A percentile compares a stretch with the other conserved stretches of the same genome.
Conservation (phyloP, 2,329 filamentous ascomycete species). For the Colletotrichum graminicola region DNA sequence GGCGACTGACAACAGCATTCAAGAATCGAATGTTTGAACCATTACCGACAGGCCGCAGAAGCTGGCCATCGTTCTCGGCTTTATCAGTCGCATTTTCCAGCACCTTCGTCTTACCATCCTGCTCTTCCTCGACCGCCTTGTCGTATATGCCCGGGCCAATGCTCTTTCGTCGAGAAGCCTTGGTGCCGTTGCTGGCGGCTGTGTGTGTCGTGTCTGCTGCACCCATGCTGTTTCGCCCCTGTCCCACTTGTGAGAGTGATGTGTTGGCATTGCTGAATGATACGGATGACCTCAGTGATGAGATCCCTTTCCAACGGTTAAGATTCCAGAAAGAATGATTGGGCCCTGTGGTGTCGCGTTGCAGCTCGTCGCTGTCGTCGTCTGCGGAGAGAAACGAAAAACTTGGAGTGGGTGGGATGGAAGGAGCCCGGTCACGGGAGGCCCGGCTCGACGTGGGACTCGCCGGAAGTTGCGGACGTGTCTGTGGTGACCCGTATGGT, state of each 20-base stretch:
- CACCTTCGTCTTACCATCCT: conserved; percentile 17
- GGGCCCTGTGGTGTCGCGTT: conserved; percentile 55
- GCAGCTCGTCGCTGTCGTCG: conserved; percentile 55
- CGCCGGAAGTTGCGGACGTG: conserved; percentile 45
- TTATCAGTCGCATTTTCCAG: conserved; percentile 26
- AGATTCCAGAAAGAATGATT: conserved; percentile 70
- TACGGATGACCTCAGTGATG: conserved; percentile 43
- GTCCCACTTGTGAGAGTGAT: conserved; percentile 15
- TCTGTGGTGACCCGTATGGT: conserved; percentile 53
- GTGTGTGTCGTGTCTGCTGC: conserved; percentile 29
- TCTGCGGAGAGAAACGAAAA: conserved; percentile 63
- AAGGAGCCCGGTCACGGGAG: conserved; percentile 44
- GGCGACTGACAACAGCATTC: conserved; percentile 62
- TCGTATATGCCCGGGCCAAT: conserved; percentile 43
- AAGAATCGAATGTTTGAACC: conserved; percentile 47
- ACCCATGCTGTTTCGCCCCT: conserved; percentile 36
- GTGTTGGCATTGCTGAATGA: conserved; percentile 30
- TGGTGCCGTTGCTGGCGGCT: conserved; percentile 35
- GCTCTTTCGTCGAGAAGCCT: conserved; percentile 46
- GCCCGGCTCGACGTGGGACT: conserved; percentile 57
- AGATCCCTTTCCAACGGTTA: conserved; percentile 63
- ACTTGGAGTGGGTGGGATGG: conserved; percentile 65
- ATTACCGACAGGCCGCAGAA: conserved; percentile 41
- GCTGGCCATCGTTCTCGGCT: conserved; percentile 28
- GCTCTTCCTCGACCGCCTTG: conserved; percentile 34